These are phyloP conservation scores for Recurvomyces mirabilis DNA, from an alignment of 495 filamentous ascomycete species.

Conservation along the genomic window DNA sequence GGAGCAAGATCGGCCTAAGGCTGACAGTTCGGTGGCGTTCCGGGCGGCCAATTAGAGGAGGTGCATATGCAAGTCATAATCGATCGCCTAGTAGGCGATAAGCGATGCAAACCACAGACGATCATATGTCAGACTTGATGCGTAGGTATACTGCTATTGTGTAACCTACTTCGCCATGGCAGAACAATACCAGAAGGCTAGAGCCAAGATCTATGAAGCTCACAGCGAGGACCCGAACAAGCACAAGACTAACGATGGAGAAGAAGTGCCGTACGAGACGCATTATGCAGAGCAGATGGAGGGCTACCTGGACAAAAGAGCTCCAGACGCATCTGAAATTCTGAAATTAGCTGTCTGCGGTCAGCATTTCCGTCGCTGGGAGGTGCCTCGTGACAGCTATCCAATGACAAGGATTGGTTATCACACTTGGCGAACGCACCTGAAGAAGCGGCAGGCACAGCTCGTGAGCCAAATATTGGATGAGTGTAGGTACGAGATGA, in stretches of 20 bases:
- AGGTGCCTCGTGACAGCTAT: slow-evolving; percentile 59
- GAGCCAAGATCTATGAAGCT: slow-evolving; percentile 57
- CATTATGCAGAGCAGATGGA: slow-evolving; percentile 73
- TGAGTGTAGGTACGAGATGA: slow-evolving; percentile 37
- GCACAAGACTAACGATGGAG: slow-evolving; percentile 30
- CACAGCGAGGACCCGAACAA: slow-evolving; percentile 57
- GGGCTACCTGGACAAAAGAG: slow-evolving; percentile 45
- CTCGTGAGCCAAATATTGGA: slow-evolving; percentile 45
- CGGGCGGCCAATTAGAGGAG: neutral
- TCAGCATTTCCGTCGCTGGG: slow-evolving; percentile 75
- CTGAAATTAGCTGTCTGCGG: slow-evolving; percentile 66
- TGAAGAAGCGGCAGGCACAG: slow-evolving; percentile 59
- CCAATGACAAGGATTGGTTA: slow-evolving; percentile 61
- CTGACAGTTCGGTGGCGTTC: neutral
- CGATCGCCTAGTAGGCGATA: no score
- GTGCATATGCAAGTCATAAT: no score
- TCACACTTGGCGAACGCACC: slow-evolving; percentile 58
- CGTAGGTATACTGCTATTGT: no score
- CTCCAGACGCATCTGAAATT: slow-evolving; percentile 46
- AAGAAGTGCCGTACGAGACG: slow-evolving; percentile 56
- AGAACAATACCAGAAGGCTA: slow-evolving; percentile 34
- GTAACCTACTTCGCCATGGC: no score
- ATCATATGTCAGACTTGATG: no score
- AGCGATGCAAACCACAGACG: neutral
- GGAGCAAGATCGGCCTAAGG: slow-evolving; percentile 1